A percentile compares a stretch with the other conserved stretches of the same genome.
Evolutionary conservation across 2,329 filamentous ascomycete species (phyloP).

Genomic region (Cladosporium sp.): DNA sequence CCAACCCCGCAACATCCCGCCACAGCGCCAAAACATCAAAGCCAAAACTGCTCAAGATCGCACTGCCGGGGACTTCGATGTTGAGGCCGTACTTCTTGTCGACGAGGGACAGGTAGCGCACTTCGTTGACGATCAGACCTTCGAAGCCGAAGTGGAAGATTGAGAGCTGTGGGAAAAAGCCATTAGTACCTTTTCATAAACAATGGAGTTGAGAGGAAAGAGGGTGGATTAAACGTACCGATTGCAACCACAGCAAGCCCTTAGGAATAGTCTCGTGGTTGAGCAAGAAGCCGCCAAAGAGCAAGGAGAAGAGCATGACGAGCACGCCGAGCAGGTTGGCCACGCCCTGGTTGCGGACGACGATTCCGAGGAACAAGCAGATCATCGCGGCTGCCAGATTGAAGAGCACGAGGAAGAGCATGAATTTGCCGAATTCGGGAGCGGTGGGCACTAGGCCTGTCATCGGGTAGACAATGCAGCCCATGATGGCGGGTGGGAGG

Average conservation of each 20-base stretch:
- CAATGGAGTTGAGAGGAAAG: constrained; percentile 31
- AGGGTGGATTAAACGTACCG: constrained; percentile 45
- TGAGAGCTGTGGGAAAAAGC: constrained; percentile 59
- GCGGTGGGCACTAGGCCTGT: constrained; percentile 83
- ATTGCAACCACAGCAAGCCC: constrained; percentile 85
- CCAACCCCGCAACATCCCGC: constrained; percentile 79
- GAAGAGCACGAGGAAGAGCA: constrained; percentile 90
- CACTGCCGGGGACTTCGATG: constrained; percentile 91
- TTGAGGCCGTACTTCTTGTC: constrained; percentile 96
- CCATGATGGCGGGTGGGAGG: constrained; percentile 92
- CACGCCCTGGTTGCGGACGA: constrained; percentile 87
- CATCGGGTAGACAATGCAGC: constrained; percentile 96
- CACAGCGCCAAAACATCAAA: constrained; percentile 87
- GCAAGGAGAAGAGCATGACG: constrained; percentile 94
- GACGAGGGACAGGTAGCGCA: constrained; percentile 81
- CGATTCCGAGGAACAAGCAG: constrained; percentile 92
- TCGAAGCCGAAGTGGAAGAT: constrained; percentile 99
- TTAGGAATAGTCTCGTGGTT: constrained; percentile 92
- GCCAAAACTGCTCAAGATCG: constrained; percentile 91
- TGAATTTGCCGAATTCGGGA: constrained; percentile 84
- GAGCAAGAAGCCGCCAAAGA: constrained; percentile 90
- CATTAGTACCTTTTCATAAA: constrained; percentile 25
- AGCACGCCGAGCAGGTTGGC: constrained; percentile 91
- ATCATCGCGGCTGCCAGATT: constrained; percentile 92
- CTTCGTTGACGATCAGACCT: constrained; percentile 95